Evolutionary conservation across 2,329 filamentous ascomycete species (phyloP), one percentile per base, ranked within the genome.

Genomic region (Fusarium circinatum): DNA sequence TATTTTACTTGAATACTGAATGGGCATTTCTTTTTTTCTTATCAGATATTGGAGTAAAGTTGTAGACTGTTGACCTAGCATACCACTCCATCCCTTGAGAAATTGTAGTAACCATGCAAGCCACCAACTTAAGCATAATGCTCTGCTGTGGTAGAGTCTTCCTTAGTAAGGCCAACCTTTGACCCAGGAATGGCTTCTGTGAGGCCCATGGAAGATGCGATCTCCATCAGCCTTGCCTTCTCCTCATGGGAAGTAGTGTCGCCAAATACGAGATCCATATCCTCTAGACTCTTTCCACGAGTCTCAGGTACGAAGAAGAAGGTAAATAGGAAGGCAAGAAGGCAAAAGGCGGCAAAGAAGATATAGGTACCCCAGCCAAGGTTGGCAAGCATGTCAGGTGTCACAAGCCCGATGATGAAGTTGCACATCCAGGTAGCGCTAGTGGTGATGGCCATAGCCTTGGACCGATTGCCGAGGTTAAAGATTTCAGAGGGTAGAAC

Each of bases 401-500:
- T 82, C 38, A 82, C 80, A 30, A 82, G 76, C 1, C 80, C 81
- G 24, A 83, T 79, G 28, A 82, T 78, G 45, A 82, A 82, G 74
- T 82, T 82, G 66, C 79, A 80, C 77, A 83, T 80, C 81, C 81
- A 83, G 1, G 79, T 81, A 13, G 85, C 86, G 68, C 85, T 88
- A 0, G 87, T 89, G 8, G 88, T 88, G 14, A 92, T 82, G 1
- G 89, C 85, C 71, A 90, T 89, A n/a, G 87, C 90, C 75, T 91
- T 89, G 17, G 89, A 86, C 24, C 89, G 84, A 51, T 86, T 88
- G 13, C 85, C 86, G 0, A 90, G 79, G 5, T 87, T 88, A 82
- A 89, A 92, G 39, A 92, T 87, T 78, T 92, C 90, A 9, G 89
- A 88, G 0, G 89, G 88, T 70, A 92, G 91, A 49, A 92, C 86